Evolutionary conservation across 371 early-diverging fungal species (phyloP).

Genomic region (Rhizopus stolonifer): DNA sequence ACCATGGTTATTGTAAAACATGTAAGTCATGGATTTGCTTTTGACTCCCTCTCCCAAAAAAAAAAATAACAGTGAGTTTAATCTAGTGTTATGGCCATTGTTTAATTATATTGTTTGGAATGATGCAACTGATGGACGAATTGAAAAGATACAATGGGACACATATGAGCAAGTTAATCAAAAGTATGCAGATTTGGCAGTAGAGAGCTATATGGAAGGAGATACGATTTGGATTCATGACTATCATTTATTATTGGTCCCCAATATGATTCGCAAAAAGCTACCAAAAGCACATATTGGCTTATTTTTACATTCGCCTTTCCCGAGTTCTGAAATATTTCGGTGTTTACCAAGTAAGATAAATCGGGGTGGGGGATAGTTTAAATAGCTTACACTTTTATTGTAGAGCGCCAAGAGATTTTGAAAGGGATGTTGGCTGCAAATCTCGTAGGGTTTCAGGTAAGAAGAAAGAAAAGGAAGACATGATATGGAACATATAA

Average conservation of each 20-base stretch:
- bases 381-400: constrained; percentile 66
- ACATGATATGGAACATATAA: too few species aligned
- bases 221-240: constrained; percentile 99
- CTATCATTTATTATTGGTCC: constrained; percentile 94
- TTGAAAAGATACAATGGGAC: constrained; percentile 74
- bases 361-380: background rate
- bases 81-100: constrained; percentile 96
- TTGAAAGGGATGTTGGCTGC: constrained; percentile 90
- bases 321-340: too few species aligned
- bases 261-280: constrained; percentile 77
- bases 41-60: constrained; percentile 29
- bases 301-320: constrained; percentile 97
- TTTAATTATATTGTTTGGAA: constrained; percentile 95
- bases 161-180: constrained; percentile 86
- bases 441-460: constrained; percentile 92
- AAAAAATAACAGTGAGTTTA: too few species aligned
- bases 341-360: constrained; percentile 80
- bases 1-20: constrained; percentile 91
- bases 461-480: constrained; percentile 7
- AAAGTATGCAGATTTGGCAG: constrained; percentile 76
- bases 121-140: constrained; percentile 62
- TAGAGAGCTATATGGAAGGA: constrained; percentile 69
- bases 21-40: constrained; percentile 51
- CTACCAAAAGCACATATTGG: constrained; percentile 87
- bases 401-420: constrained; percentile 82